Base-by-base conservation (phyloP, 164 flowering plant species). In the Nymphaea colorata region DNA sequence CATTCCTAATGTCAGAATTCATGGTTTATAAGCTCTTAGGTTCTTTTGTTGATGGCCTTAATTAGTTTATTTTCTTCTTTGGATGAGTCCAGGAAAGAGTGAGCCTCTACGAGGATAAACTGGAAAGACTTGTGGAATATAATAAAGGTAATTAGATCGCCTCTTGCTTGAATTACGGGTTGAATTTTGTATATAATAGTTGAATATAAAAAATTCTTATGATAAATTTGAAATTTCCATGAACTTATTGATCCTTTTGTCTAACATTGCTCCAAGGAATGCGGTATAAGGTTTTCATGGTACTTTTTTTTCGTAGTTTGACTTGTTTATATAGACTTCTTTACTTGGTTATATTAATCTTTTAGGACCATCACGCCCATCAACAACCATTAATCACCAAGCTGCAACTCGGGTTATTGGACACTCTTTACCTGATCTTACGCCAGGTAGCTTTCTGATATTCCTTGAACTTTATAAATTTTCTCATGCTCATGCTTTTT, bases 381-480 rank as follows among this genome's bases (percentile, higher is more conserved):
- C 96, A 41, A 76, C 94, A 44, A 82, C 79, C 57, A 76, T 94
- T 60, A 94, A 94, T 73, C 66, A 73, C 69, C 82, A 79, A 73
- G 99, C 96, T 12, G 99, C 99, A 42, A 82, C 92, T 25, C 92
- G 99, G 63, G 90, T 94, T 69, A 91, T 94, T 57, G 96, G 87
- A 78, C 98, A 92, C 79, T 88, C 98, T 36, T 78, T 94, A 74
- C 96, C 99, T 66, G 92, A 90, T 79, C 94, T 94, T 43, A 82
- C 96, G 12, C 67, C 81, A 55, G 99, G 99, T 91, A 72, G 36
- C 36, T 25, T 45, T 69, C 66, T 8, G 15, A 65, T 59, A 57
- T 18, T 36, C 44, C 60, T 7, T n/a, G 73, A 68, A 14, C 36
- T 55, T 64, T 1, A 5, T 45, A 5, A 5, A 45, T 45, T 5